Percentiles rank a stretch among this genome's conserved stretches.
Conservation (phyloP, 306 rosid species). For the Sechiopsis laciniata region DNA sequence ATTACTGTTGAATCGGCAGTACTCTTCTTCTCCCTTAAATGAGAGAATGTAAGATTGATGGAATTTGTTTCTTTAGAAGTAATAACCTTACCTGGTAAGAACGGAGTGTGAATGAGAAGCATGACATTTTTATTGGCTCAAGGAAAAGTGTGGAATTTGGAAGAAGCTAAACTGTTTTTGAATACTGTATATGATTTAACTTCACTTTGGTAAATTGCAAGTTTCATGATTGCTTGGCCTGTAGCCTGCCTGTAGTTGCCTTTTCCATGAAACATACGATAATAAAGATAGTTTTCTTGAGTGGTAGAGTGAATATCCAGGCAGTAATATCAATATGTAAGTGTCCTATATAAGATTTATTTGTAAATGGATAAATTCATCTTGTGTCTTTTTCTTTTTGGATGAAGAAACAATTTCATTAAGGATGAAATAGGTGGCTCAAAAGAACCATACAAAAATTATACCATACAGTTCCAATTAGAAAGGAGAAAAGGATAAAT, state of each 20-base stretch:
- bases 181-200: neutral
- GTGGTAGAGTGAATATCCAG: constrained; percentile 5
- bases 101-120: neutral
- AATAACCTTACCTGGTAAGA: neutral
- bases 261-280: too few relatives aligned
- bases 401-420: too few relatives aligned
- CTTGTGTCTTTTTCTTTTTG: too few relatives aligned
- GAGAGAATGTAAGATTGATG: neutral
- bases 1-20: too few relatives aligned
- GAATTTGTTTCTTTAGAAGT: neutral
- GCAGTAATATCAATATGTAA: neutral
- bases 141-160: neutral
- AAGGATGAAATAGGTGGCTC: too few relatives aligned
- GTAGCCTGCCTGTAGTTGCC: neutral
- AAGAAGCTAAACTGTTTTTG: neutral
- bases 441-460: too few relatives aligned
- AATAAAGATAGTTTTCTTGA: neutral
- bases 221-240: neutral
- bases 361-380: too few relatives aligned
- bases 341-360: neutral
- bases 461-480: too few relatives aligned
- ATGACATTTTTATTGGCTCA: too few relatives aligned
- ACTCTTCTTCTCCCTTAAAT: too few relatives aligned
- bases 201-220: neutral
- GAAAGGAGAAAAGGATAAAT: neutral